These are phyloP conservation scores for Pseudonectria buxi DNA, from an alignment of 2,329 filamentous ascomycete genomes.

Conservation along the genomic window DNA sequence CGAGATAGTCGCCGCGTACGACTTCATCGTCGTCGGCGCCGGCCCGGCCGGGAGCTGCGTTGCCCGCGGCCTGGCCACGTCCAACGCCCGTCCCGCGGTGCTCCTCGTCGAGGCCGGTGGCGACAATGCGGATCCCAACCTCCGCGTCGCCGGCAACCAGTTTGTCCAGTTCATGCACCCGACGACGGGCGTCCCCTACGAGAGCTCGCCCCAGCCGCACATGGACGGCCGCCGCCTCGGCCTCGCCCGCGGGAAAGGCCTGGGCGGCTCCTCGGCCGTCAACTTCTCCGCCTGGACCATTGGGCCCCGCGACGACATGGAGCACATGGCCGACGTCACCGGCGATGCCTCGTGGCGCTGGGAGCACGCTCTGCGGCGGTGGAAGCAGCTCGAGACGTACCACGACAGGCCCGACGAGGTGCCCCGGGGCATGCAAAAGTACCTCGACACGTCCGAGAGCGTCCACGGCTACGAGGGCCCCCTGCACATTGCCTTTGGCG, in stretches of 20 bases:
- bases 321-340: slow-evolving; percentile 7
- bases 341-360: slow-evolving; percentile 9
- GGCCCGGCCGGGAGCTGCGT: slow-evolving; percentile 10
- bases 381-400: slow-evolving; percentile 9
- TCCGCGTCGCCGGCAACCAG: slow-evolving; percentile 6
- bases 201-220: slow-evolving; percentile 8
- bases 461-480: slow-evolving; percentile 9
- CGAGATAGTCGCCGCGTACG: slow-evolving; percentile 1
- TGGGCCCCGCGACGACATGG: slow-evolving; percentile 3
- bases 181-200: slow-evolving; percentile 6
- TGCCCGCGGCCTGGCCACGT: slow-evolving; percentile 7
- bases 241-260: slow-evolving; percentile 9
- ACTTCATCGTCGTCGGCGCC: slow-evolving; percentile 13
- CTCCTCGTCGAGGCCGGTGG: slow-evolving; percentile 11
- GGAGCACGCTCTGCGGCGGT: slow-evolving; percentile 6
- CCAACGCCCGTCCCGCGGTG: slow-evolving; percentile 5
- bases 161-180: slow-evolving; percentile 10
- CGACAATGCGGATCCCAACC: slow-evolving; percentile 8
- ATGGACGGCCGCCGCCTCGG: slow-evolving; percentile 8
- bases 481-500: slow-evolving; percentile 9
- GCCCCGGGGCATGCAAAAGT: slow-evolving; percentile 7
- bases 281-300: slow-evolving; percentile 5
- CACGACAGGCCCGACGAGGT: slow-evolving; percentile 8
- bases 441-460: slow-evolving; percentile 6
- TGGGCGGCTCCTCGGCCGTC: slow-evolving; percentile 10